These are phyloP conservation scores for Xylaria sp. DNA, from an alignment of 2,329 filamentous ascomycete genomes.

Conservation along the genomic window DNA sequence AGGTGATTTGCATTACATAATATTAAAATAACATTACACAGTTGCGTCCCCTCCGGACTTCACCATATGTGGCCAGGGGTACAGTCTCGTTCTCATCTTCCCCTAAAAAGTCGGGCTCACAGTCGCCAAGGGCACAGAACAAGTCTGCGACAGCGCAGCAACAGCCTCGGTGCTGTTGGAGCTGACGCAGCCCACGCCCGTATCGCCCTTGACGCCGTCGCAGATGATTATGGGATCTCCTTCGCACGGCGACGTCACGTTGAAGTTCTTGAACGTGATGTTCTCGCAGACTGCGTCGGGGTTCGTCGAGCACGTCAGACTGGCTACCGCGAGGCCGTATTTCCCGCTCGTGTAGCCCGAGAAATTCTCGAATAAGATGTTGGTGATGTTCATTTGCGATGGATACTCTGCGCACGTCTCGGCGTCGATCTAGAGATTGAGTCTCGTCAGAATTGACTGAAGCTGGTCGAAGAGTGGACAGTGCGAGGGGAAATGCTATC, in stretches of 20 bases:
- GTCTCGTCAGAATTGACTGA: neutral
- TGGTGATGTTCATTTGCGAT: constrained; percentile 62
- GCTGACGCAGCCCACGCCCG: constrained; percentile 44
- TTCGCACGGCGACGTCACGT: constrained; percentile 56
- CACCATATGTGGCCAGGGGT: too few relatives aligned
- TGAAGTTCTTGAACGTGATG: constrained; percentile 60
- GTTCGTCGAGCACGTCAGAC: constrained; percentile 60
- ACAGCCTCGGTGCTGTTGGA: constrained; percentile 43
- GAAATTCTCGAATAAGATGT: constrained; percentile 65
- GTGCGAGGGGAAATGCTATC: constrained; percentile 12
- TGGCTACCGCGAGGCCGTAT: constrained; percentile 59
- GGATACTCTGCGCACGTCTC: constrained; percentile 59
- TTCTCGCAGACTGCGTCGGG: constrained; percentile 59
- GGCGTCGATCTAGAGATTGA: constrained; percentile 46
- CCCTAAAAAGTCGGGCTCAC: constrained; percentile 16
- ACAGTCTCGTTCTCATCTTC: neutral
- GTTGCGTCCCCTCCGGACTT: neutral
- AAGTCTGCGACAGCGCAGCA: constrained; percentile 42
- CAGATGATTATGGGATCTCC: constrained; percentile 54
- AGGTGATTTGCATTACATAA: neutral
- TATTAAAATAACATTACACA: neutral
- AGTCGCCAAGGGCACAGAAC: constrained; percentile 40
- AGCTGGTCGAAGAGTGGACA: neutral
- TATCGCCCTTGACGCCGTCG: constrained; percentile 50
- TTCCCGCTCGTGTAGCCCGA: constrained; percentile 62